Percentiles rank a stretch among this genome's conserved stretches.
These are phyloP conservation scores for Hypomyces rosellus DNA, from an alignment of 2,329 filamentous ascomycete genomes.

Conservation along the genomic window DNA sequence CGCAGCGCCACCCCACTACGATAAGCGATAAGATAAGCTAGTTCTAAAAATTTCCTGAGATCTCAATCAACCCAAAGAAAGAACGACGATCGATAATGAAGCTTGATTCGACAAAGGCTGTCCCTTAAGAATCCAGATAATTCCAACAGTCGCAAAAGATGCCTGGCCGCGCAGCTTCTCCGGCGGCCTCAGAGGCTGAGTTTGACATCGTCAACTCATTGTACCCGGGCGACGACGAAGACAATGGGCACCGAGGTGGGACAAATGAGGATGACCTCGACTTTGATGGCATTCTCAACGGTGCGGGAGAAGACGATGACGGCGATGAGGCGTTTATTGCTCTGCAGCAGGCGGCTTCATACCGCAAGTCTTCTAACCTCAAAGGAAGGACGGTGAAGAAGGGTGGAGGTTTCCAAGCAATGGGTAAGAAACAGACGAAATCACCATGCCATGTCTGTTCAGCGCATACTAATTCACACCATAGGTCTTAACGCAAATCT, in stretches of 20 bases:
- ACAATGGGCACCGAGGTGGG: conserved; percentile 35
- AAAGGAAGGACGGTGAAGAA: conserved; percentile 89
- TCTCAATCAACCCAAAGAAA: too few relatives aligned
- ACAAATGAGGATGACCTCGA: conserved; percentile 43
- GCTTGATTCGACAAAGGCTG: too few relatives aligned
- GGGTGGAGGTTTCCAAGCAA: conserved; percentile 91
- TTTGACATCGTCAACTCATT: conserved; percentile 81
- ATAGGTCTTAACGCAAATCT: conserved; percentile 70
- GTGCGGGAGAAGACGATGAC: conserved; percentile 44
- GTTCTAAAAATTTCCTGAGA: conserved; percentile 27
- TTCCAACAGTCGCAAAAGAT: conserved; percentile 38
- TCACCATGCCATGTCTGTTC: too few relatives aligned
- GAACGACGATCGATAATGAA: too few relatives aligned
- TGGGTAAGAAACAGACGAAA: conserved; percentile 50
- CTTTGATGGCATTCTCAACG: conserved; percentile 55
- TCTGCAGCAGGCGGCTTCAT: conserved; percentile 76
- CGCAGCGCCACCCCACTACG: conserved; percentile 14
- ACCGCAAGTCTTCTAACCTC: conserved; percentile 74
- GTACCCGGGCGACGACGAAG: conserved; percentile 56
- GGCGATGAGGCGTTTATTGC: conserved; percentile 89
- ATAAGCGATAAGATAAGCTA: conserved; percentile 33
- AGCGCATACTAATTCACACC: conserved; percentile 1
- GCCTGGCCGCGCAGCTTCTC: conserved; percentile 66
- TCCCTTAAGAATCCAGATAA: too few relatives aligned
- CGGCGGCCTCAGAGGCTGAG: conserved; percentile 80